A percentile compares a stretch with the other conserved stretches of the same genome.
phyloP scores from a whole-genome alignment of 2,329 filamentous ascomycete genomes.

The Phoma sp. region DNA sequence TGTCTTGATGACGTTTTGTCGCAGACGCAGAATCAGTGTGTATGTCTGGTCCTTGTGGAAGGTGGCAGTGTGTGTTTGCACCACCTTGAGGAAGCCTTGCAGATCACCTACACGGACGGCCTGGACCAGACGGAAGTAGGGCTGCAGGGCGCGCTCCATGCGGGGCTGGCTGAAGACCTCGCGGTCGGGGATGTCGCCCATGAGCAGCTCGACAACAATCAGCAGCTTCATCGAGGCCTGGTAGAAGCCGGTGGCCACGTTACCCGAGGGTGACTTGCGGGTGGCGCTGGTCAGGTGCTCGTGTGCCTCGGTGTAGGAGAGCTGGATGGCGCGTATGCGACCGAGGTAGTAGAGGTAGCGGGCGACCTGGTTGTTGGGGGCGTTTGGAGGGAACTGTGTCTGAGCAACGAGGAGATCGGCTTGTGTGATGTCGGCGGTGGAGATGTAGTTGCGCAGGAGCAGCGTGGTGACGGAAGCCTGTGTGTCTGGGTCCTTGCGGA shows the following conservation, averaged over 20 bases:
- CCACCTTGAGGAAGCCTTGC: conserved; percentile 87
- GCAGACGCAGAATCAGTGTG: conserved; percentile 89
- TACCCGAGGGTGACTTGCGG: conserved; percentile 89
- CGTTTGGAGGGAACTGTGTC: conserved; percentile 91
- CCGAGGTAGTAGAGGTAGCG: conserved; percentile 97
- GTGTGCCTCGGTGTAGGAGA: conserved; percentile 96
- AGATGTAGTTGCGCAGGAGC: conserved; percentile 92
- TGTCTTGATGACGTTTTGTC: conserved; percentile 99
- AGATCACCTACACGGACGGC: conserved; percentile 96
- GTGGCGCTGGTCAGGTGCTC: conserved; percentile 92
- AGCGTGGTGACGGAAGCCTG: conserved; percentile 95
- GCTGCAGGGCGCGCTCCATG: conserved; percentile 85
- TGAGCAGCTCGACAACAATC: conserved; percentile 92
- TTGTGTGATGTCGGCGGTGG: conserved; percentile 95
- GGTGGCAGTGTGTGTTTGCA: conserved; percentile 78
- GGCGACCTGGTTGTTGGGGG: conserved; percentile 97
- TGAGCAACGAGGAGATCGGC: conserved; percentile 95
- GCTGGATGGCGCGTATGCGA: conserved; percentile 92
- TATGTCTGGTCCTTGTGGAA: conserved; percentile 96
- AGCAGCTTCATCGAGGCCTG: conserved; percentile 97
- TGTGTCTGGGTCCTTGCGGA: conserved; percentile 96
- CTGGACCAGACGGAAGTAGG: conserved; percentile 92
- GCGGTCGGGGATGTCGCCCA: conserved; percentile 98
- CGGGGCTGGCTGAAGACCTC: conserved; percentile 89
- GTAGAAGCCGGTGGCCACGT: conserved; percentile 90